A percentile compares a stretch with the other conserved stretches of the same genome.
Evolutionary conservation across 1,139 yeast genomes (phyloP).

Genomic region (Candida pseudoviswanathii): DNA sequence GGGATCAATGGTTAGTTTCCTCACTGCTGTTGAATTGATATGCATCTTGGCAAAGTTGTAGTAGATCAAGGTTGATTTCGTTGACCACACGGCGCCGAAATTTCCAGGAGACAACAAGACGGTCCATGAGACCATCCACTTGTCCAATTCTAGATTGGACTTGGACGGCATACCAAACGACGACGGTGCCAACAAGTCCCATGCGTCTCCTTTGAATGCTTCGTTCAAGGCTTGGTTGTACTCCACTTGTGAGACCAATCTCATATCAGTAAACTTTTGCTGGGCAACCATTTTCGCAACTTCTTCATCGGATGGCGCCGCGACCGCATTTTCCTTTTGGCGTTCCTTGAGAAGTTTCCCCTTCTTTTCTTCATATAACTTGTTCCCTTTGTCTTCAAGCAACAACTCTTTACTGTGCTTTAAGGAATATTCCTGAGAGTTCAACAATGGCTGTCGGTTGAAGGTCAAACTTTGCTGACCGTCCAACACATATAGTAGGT

Average conservation of each 20-base stretch:
- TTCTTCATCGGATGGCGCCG: constrained; percentile 11
- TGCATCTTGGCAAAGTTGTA: constrained; percentile 79
- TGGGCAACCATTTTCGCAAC: constrained; percentile 8
- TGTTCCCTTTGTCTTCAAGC: constrained; percentile 10
- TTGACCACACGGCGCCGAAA: constrained; percentile 67
- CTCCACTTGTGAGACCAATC: constrained; percentile 72
- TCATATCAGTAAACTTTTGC: constrained; percentile 48
- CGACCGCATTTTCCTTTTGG: not conserved
- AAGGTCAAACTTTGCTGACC: constrained; percentile 70
- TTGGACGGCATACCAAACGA: constrained; percentile 69
- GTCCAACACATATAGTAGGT: constrained; percentile 64
- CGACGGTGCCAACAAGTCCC: constrained; percentile 63
- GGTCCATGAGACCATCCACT: constrained; percentile 85
- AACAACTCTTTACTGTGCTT: constrained; percentile 42
- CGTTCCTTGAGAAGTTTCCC: constrained; percentile 6
- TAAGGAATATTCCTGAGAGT: constrained; percentile 47
- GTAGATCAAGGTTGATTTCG: constrained; percentile 68
- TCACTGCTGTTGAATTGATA: constrained; percentile 59
- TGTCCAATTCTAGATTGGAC: constrained; percentile 66
- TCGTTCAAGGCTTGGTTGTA: constrained; percentile 66
- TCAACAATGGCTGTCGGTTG: constrained; percentile 58
- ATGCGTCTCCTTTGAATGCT: constrained; percentile 62
- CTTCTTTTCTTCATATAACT: constrained; percentile 3
- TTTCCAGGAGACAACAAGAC: constrained; percentile 63
- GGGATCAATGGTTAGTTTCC: constrained; percentile 44